phyloP scores from a whole-genome alignment of 495 filamentous ascomycete species.

The Aspergillus baeticus region DNA sequence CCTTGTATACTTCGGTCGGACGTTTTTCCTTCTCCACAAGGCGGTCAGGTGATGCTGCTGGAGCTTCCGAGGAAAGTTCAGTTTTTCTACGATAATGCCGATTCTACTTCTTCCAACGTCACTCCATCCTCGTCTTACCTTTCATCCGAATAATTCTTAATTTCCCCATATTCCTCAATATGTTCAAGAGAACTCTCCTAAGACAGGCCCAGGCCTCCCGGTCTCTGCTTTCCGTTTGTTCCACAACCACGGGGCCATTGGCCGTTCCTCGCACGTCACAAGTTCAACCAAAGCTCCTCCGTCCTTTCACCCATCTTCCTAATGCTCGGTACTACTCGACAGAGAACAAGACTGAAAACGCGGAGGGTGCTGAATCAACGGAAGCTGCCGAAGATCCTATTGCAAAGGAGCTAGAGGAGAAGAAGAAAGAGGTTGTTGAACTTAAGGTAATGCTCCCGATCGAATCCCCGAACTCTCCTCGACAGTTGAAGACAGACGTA shows the following conservation, averaged over 20 bases:
- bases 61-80: slow-evolving; percentile 22
- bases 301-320: slow-evolving; percentile 30
- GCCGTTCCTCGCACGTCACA: slow-evolving; percentile 40
- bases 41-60: slow-evolving; percentile 21
- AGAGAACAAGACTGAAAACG: slow-evolving; percentile 36
- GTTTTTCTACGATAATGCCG: slow-evolving; percentile 16
- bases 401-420: slow-evolving; percentile 72
- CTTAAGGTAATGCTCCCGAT: slow-evolving; percentile 67
- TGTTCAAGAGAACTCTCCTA: slow-evolving; percentile 47
- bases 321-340: slow-evolving; percentile 41
- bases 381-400: slow-evolving; percentile 50
- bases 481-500: neutral
- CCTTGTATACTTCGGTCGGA: slow-evolving; percentile 14
- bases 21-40: slow-evolving; percentile 12
- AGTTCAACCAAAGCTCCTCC: slow-evolving; percentile 36
- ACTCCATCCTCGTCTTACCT: neutral
- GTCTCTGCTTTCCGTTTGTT: slow-evolving; percentile 36
- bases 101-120: slow-evolving; percentile 2
- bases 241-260: slow-evolving; percentile 31
- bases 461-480: neutral
- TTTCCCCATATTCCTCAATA: slow-evolving; percentile 23
- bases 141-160: slow-evolving; percentile 11
- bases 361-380: slow-evolving; percentile 21
- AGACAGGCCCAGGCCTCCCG: slow-evolving; percentile 44
- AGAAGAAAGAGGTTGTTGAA: slow-evolving; percentile 78